These are phyloP conservation scores for Trichophyton verrucosum DNA, from an alignment of 2,329 filamentous ascomycete species.

Conservation along the genomic window DNA sequence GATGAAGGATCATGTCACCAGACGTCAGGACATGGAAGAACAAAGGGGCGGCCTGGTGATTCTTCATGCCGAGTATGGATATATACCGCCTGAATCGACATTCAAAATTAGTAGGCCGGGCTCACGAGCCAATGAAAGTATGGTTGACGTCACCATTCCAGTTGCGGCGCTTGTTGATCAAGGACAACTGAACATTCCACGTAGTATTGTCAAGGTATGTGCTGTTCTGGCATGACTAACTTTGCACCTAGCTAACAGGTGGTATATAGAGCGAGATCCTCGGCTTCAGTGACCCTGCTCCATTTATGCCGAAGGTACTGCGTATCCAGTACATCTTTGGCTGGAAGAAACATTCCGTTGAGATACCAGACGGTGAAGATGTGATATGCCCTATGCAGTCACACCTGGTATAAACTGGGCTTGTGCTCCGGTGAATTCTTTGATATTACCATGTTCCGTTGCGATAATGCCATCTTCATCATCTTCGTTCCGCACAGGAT, in stretches of 20 bases:
- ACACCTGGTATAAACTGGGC: conserved; percentile 17
- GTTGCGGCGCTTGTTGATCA: conserved; percentile 34
- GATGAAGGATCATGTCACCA: conserved; percentile 29
- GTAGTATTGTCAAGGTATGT: conserved; percentile 25
- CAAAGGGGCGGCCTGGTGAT: conserved; percentile 28
- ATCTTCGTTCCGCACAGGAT: not conserved
- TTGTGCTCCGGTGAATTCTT: not conserved
- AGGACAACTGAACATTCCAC: conserved; percentile 29
- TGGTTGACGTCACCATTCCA: conserved; percentile 32
- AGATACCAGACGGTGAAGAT: conserved; percentile 26
- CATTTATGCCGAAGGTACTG: conserved; percentile 29
- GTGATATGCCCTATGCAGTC: conserved; percentile 29
- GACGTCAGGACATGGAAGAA: conserved; percentile 27
- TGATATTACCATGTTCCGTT: not conserved
- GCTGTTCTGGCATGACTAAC: not conserved
- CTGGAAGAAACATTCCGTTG: conserved; percentile 27
- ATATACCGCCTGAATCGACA: conserved; percentile 19
- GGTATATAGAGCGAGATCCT: conserved; percentile 28
- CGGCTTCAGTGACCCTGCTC: conserved; percentile 35
- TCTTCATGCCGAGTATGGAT: conserved; percentile 31
- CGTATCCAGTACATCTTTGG: conserved; percentile 33
- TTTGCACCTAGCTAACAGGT: not conserved
- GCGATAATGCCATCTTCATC: not conserved
- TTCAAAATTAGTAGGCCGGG: conserved; percentile 15
- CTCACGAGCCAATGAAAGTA: not conserved